Evolutionary conservation across 225 moss, liverwort and hornwort genomes (phyloP), one percentile per base, ranked within the genome.

Genomic region (Climacium dendroides): DNA sequence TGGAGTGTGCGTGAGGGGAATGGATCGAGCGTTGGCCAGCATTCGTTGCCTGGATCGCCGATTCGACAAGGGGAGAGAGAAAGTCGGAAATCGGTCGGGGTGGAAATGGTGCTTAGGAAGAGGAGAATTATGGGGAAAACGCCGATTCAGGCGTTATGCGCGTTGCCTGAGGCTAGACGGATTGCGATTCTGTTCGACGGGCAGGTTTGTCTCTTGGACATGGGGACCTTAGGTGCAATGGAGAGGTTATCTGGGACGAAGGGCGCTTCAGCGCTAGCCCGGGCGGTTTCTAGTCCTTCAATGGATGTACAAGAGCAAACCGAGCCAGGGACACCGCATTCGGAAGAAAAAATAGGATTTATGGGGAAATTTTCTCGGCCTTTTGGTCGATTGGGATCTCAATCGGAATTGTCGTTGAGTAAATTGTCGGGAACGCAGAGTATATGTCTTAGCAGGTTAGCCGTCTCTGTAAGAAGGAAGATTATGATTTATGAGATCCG

Each of bases 121-220:
- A 89, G 95, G 81, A 94, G 91, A 75, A 95, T 95, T 30, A 91
- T 99, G 87, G 95, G 96, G 60, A 96, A 91, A 86, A 80, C 92
- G 50, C 94, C 98, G 54, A 95, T 99, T 85, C 95, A 96, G 85
- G 89, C 91, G n/a, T 87, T 99, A 23, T 99, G 98, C 65, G 89
- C 93, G 62, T 91, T 99, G 79, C 96, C 96, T 24, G 98, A 95
- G 62, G 94, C 95, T 48, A 94, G 94, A 53, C 95, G 97, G 76
- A 93, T 99, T 86, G 98, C 97, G 19, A 91, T 99, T 76, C 91
- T 99, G 41, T 97, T 90, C 63, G 98, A 99, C 74, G 98, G 95
- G 81, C 95, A 96, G 83, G 88, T 99, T 81, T 94, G 92, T 79
- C 89, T 99, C 35, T 88, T 99, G 89, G 95, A 96, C 82, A 95